Percentiles rank a stretch among this genome's conserved stretches.
Evolutionary conservation across 2,329 filamentous ascomycete genomes (phyloP).

Genomic region (Penicillium sp.): DNA sequence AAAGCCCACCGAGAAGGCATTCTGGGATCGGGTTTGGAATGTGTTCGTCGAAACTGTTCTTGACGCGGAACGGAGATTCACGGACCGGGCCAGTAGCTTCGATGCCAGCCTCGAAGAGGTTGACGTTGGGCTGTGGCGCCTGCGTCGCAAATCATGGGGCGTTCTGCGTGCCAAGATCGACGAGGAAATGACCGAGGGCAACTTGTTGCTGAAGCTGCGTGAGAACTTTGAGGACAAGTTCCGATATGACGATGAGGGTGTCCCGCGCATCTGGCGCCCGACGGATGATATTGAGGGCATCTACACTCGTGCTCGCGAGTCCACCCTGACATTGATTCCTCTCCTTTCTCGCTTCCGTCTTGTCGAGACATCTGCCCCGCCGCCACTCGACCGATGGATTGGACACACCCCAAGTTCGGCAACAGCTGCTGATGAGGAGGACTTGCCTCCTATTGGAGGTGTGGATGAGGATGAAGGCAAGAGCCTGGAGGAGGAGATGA

Average conservation of each 20-base stretch:
- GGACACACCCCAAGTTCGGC: slow-evolving; percentile 73
- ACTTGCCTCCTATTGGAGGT: slow-evolving; percentile 83
- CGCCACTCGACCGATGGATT: slow-evolving; percentile 82
- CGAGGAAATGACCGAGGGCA: slow-evolving; percentile 97
- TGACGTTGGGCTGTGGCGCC: slow-evolving; percentile 85
- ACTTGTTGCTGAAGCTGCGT: slow-evolving; percentile 87
- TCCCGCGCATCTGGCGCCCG: slow-evolving; percentile 94
- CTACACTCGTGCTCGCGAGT: slow-evolving; percentile 89
- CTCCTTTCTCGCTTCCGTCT: slow-evolving; percentile 83
- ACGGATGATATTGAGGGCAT: slow-evolving; percentile 95
- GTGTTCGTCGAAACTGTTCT: slow-evolving; percentile 79
- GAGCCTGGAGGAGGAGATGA: slow-evolving; percentile 94
- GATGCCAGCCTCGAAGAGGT: slow-evolving; percentile 91
- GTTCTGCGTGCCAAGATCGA: slow-evolving; percentile 88
- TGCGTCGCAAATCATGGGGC: slow-evolving; percentile 92
- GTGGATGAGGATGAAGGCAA: slow-evolving; percentile 94
- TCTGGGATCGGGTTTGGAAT: slow-evolving; percentile 95
- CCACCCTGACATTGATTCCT: slow-evolving; percentile 86
- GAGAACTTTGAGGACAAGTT: slow-evolving; percentile 99
- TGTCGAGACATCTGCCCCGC: slow-evolving; percentile 69
- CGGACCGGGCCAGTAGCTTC: slow-evolving; percentile 86
- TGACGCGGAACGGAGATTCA: slow-evolving; percentile 82
- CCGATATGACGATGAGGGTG: slow-evolving; percentile 91
- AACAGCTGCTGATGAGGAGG: slow-evolving; percentile 84
- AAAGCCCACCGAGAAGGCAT: slow-evolving; percentile 75